Evolutionary conservation across 495 filamentous ascomycete genomes (phyloP), one percentile per base, ranked within the genome.

Genomic region (Hyaloscypha finlandica): DNA sequence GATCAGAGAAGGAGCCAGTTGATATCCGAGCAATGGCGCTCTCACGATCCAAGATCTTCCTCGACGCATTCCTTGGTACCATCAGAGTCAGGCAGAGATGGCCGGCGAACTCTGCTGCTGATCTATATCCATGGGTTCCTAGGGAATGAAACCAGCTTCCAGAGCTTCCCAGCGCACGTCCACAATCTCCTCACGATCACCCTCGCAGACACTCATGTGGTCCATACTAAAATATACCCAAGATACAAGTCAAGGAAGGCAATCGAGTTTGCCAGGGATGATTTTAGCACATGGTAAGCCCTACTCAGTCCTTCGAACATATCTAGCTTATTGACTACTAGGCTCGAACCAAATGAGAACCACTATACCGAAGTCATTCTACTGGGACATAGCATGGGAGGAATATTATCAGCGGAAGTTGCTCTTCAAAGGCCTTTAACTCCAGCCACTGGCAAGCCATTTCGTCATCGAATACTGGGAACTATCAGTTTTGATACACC

Each of bases 121-220:
- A 78, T 98, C 29, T 97, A 92, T 74, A 88, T 98, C 71, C 93
- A 97, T 78, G 94, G 94, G 53, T 97, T 97, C 79, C 92, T 93
- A 86, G 94, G 94, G 32, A 89, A 90, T 58, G 92, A 96, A 77
- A 89, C 88, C 19, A 94, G 90, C 68, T 98, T 98, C 71, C 88
- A 89, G 66, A 89, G 88, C 32, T 94, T 97, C 68, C 94, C 94
- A 1, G 89, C 89, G 6, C 93, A 98, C 77, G 84, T 97, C 0
- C 94, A 98, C 77, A 85, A 87, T 73, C 79, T 92, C 29, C 79
- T 97, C 37, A 88, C 88, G n/a, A 77, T 83, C 2, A 81, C 86
- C 0, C 74, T 97, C 58, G 77, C 78, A 51, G 87, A 92, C 25
- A 90, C 86, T 9, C 92, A 97, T 79, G 80, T 87, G 12, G 87